Conservation (phyloP, 2,329 filamentous ascomycete genomes). For the Anisogramma anomala region DNA sequence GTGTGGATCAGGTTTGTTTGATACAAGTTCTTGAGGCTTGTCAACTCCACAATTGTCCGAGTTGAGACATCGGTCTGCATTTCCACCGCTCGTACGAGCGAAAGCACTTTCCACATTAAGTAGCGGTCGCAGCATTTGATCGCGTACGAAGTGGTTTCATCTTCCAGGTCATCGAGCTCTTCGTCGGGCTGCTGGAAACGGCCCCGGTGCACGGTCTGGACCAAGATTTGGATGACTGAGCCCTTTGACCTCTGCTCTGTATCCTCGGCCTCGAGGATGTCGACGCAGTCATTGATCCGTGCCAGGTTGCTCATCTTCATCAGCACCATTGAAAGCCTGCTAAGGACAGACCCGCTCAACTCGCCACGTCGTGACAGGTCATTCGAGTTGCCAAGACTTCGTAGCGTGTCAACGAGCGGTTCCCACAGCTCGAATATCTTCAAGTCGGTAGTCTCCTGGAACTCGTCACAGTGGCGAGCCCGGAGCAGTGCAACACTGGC, state of each 20-base stretch:
- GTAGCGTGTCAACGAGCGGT: slow-evolving; percentile 61
- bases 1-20: slow-evolving; percentile 54
- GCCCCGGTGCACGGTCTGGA: slow-evolving; percentile 63
- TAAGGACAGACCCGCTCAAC: slow-evolving; percentile 52
- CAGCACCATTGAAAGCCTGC: slow-evolving; percentile 60
- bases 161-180: slow-evolving; percentile 64
- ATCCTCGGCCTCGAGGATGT: slow-evolving; percentile 56
- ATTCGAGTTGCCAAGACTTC: slow-evolving; percentile 57
- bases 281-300: slow-evolving; percentile 65
- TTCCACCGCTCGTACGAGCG: slow-evolving; percentile 42
- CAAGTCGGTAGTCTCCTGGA: slow-evolving; percentile 71
- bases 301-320: slow-evolving; percentile 72
- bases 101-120: slow-evolving; percentile 83
- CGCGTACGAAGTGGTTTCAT: slow-evolving; percentile 63
- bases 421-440: slow-evolving; percentile 82
- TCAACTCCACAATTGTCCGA: slow-evolving; percentile 48
- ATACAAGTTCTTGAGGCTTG: slow-evolving; percentile 43
- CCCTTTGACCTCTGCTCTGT: slow-evolving; percentile 35
- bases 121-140: slow-evolving; percentile 74
- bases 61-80: slow-evolving; percentile 44
- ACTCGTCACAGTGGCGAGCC: slow-evolving; percentile 74
- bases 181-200: slow-evolving; percentile 56
- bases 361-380: slow-evolving; percentile 62
- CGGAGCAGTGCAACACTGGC: slow-evolving; percentile 74
- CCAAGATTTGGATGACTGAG: slow-evolving; percentile 55